A percentile compares a stretch with the other conserved stretches of the same genome.
Conservation (phyloP, 1,284 basidiomycete genomes). For the Moesziomyces aphidis region DNA sequence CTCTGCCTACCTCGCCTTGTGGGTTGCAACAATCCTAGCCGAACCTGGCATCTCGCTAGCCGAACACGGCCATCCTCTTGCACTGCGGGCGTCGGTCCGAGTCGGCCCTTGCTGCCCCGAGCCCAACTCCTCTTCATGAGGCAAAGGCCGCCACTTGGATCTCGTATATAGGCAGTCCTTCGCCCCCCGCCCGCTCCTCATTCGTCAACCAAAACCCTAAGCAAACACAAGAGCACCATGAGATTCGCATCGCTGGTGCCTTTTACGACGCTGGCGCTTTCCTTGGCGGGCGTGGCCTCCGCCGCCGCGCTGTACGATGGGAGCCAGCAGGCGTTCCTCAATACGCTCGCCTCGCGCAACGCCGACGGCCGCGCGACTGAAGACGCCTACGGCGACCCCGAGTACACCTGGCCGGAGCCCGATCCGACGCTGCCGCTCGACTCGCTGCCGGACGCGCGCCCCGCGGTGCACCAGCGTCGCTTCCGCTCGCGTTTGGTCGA, state of each 20-base stretch:
- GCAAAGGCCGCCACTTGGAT: neutral
- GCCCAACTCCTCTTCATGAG: conserved; percentile 1
- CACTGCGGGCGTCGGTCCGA: conserved; percentile 12
- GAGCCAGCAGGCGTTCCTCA: conserved; percentile 11
- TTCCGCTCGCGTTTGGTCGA: conserved; percentile 46
- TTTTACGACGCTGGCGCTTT: conserved; percentile 22
- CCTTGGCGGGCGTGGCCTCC: neutral
- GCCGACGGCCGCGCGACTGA: conserved; percentile 28
- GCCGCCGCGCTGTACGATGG: conserved; percentile 2
- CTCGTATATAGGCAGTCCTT: neutral
- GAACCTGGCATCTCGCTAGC: neutral
- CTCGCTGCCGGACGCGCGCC: conserved; percentile 41
- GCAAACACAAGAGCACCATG: conserved; percentile 12
- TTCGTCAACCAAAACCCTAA: too few species aligned
- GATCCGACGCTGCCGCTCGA: conserved; percentile 38
- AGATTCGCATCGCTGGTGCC: conserved; percentile 19
- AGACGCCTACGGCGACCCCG: conserved; percentile 46
- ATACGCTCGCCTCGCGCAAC: conserved; percentile 15
- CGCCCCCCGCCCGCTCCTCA: neutral
- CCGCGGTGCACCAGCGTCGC: conserved; percentile 12
- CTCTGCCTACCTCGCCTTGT: too few species aligned
- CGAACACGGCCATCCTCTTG: neutral
- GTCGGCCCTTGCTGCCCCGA: conserved; percentile 4
- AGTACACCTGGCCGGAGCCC: conserved; percentile 21
- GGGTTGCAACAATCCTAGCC: neutral